Evolutionary conservation across 1,139 yeast species (phyloP).

Genomic region (Blastobotrys elegans): DNA sequence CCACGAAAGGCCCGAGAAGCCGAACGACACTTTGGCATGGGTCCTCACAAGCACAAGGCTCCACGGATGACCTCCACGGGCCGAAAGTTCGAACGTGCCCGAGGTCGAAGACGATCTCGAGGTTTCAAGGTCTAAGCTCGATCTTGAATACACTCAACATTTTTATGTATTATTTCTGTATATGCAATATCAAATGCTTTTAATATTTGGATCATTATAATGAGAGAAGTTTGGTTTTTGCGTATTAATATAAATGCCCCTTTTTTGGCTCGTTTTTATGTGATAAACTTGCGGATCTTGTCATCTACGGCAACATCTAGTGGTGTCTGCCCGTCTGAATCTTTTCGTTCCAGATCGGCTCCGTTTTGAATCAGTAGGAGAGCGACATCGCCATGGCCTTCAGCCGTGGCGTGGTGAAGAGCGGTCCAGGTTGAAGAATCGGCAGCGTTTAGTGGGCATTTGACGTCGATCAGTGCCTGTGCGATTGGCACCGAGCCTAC

Average conservation of each 20-base stretch:
- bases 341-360: constrained; percentile 52
- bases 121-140: constrained; percentile 99
- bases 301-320: constrained; percentile 58
- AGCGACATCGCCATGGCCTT: constrained; percentile 82
- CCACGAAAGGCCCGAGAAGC: constrained; percentile 99
- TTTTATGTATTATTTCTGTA: constrained; percentile 1
- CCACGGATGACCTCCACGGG: constrained; percentile 97
- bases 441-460: constrained; percentile 60
- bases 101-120: constrained; percentile 99
- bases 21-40: constrained; percentile 99
- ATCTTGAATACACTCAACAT: no score
- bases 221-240: no score
- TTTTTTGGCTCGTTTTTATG: neutral
- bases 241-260: no score
- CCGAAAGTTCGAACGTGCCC: constrained; percentile 99
- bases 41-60: constrained; percentile 99
- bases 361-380: constrained; percentile 56
- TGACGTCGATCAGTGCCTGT: constrained; percentile 43
- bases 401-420: constrained; percentile 85
- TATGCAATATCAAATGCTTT: constrained; percentile 1
- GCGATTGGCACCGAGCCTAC: constrained; percentile 59
- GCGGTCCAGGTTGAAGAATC: constrained; percentile 83
- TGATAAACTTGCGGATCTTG: constrained; percentile 43
- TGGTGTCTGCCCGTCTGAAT: constrained; percentile 54
- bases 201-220: no score